phyloP scores from a whole-genome alignment of 192 early-diverging fungal genomes.

The Chytriomyces hyalinus region DNA sequence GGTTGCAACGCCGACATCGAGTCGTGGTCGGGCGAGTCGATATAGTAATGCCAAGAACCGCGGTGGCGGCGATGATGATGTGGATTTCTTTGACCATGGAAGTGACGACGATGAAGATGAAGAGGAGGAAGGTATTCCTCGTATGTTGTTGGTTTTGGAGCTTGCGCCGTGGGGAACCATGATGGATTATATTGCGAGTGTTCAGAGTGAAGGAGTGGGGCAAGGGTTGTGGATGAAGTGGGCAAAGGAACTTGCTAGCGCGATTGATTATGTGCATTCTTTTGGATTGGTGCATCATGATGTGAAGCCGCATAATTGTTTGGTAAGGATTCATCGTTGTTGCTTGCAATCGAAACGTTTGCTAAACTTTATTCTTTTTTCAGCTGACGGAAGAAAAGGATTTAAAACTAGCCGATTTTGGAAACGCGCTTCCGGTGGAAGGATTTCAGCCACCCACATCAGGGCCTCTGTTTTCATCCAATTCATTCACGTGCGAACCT shows the following conservation, averaged over 20 bases:
- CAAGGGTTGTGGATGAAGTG: slow-evolving; percentile 55
- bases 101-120: slow-evolving; percentile 21
- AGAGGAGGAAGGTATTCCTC: slow-evolving; percentile 16
- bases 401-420: slow-evolving; percentile 58
- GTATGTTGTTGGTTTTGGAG: slow-evolving; percentile 55
- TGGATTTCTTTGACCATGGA: neutral
- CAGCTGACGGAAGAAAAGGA: slow-evolving; percentile 54
- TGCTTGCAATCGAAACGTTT: neutral
- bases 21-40: neutral
- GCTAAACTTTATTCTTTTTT: neutral
- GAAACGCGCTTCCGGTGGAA: slow-evolving; percentile 58
- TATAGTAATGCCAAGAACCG: neutral
- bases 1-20: neutral
- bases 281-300: slow-evolving; percentile 64
- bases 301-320: slow-evolving; percentile 65
- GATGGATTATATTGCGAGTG: slow-evolving; percentile 53
- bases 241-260: slow-evolving; percentile 54
- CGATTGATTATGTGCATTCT: slow-evolving; percentile 54
- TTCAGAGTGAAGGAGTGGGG: slow-evolving; percentile 44
- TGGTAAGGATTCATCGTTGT: slow-evolving; percentile 39
- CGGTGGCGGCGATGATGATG: neutral
- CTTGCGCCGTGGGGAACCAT: slow-evolving; percentile 52
- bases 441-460: slow-evolving; percentile 31
- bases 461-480: neutral
- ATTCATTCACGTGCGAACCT: neutral